Percentiles rank a stretch among this genome's conserved stretches.
phyloP scores from a whole-genome alignment of 805 yeast genomes.

The Kluyveromyces lactis region DNA sequence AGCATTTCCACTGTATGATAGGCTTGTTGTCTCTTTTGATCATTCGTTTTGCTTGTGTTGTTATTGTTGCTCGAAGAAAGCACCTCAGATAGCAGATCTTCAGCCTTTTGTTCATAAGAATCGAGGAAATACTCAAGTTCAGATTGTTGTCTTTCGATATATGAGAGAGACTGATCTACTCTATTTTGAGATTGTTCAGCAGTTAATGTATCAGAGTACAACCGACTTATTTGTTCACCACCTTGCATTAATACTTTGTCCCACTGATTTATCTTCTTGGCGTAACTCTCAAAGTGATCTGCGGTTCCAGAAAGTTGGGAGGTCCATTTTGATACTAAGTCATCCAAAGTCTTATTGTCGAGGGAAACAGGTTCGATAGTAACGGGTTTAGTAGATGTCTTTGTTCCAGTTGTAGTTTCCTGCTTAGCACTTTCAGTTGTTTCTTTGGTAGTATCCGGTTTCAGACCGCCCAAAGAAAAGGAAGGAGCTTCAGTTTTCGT shows the following conservation, averaged over 20 bases:
- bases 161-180: constrained; percentile 79
- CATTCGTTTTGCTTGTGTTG: constrained; percentile 33
- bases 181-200: constrained; percentile 82
- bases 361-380: constrained; percentile 67
- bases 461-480: constrained; percentile 7
- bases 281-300: constrained; percentile 64
- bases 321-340: constrained; percentile 89
- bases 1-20: constrained; percentile 79
- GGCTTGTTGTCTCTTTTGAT: constrained; percentile 83
- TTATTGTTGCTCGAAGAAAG: constrained; percentile 25
- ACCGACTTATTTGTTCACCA: constrained; percentile 72
- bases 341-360: constrained; percentile 88
- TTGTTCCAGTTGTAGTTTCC: not conserved
- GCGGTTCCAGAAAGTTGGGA: constrained; percentile 69
- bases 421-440: constrained; percentile 12
- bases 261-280: constrained; percentile 74
- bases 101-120: constrained; percentile 55
- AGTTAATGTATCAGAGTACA: constrained; percentile 66
- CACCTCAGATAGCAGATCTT: constrained; percentile 30
- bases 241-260: constrained; percentile 76
- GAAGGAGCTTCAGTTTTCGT: constrained; percentile 11
- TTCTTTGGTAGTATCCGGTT: constrained; percentile 9
- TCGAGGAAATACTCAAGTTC: constrained; percentile 78
- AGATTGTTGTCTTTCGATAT: constrained; percentile 86
- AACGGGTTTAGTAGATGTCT: constrained; percentile 35